phyloP scores from a whole-genome alignment of 1,284 basidiomycete species.

The Trichosporon inkin region DNA sequence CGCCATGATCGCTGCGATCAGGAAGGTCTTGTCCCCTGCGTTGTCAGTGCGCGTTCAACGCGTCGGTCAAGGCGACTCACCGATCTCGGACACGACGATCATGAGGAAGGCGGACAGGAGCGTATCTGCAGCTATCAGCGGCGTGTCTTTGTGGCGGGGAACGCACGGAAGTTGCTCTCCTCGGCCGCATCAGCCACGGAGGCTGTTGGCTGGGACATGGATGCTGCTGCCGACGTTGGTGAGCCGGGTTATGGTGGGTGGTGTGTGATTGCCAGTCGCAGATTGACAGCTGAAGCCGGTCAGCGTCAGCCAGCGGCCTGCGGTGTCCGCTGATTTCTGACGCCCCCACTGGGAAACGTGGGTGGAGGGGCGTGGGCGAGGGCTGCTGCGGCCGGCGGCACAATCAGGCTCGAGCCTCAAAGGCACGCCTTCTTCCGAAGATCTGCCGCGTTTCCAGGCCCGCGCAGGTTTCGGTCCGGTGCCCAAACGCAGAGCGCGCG shows the following conservation, averaged over 20 bases:
- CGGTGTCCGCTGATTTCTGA: no score
- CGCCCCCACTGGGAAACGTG: neutral
- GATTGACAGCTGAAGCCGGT: no score
- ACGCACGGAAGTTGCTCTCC: slow-evolving; percentile 18
- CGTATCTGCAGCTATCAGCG: slow-evolving; percentile 53
- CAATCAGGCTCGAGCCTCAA: neutral
- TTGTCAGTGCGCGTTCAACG: neutral
- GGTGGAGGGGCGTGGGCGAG: neutral
- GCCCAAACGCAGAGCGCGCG: neutral
- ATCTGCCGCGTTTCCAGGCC: neutral
- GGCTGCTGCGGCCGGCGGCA: neutral
- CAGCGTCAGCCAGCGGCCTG: no score
- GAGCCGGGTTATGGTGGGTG: no score
- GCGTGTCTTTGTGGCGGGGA: no score
- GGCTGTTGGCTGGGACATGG: neutral
- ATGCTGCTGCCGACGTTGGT: neutral
- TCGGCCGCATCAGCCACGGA: slow-evolving; percentile 3
- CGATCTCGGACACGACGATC: slow-evolving; percentile 83
- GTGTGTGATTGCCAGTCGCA: no score
- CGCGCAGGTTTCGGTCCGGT: neutral
- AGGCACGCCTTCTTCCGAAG: neutral
- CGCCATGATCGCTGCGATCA: slow-evolving; percentile 93
- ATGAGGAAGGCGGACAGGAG: slow-evolving; percentile 73
- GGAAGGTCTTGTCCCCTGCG: slow-evolving; percentile 92
- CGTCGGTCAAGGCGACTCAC: slow-evolving; percentile 23